Evolutionary conservation across 2,329 filamentous ascomycete species (phyloP), one percentile per base, ranked within the genome.

Genomic region (Phoma herbarum): DNA sequence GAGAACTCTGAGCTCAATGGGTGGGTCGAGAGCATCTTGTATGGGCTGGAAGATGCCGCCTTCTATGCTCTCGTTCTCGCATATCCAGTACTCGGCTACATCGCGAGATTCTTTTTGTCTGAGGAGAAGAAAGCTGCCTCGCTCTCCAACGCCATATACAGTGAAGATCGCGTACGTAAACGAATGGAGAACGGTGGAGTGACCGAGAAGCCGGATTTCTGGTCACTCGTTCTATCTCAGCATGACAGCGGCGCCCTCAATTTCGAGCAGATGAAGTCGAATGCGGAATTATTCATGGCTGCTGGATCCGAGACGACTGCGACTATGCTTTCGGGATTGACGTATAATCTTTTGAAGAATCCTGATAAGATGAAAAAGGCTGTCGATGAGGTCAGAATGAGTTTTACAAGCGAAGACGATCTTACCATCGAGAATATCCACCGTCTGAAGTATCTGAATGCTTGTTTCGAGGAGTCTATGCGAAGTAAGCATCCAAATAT

Each of bases 241-340:
- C 23, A 56, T 6, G 45, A 25, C 22, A 70, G 66, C 2, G 66
- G 67, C n/a, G 68, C 65, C 0, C 42, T 77, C 26, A 60, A 57
- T 4, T 50, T 64, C 23, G 56, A 43, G 1, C 77, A 83, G 45
- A 79, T 82, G 68, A 70, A 79, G 20, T 57, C 72, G 0, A 80
- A 79, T 49, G 66, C 74, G 0, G 59, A 63, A 2, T 26, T 78
- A 0, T 71, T 82, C 33, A 80, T 82, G 63, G 51, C 78, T 7
- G 81, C 79, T 2, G 81, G 80, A 1, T 78, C 76, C 20, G 80
- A 83, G 53, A 82, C 81, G 0, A 79, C 79, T 0, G 80, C 80
- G 0, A 80, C 76, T 0, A 49, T 78, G 8, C 65, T 82, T 1
- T 74, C 71, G 8, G 80, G 78, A 4, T 47, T 76, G 9, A 78